Base-by-base conservation (phyloP, 192 early-diverging fungal species). In the Coemansia sp. region DNA sequence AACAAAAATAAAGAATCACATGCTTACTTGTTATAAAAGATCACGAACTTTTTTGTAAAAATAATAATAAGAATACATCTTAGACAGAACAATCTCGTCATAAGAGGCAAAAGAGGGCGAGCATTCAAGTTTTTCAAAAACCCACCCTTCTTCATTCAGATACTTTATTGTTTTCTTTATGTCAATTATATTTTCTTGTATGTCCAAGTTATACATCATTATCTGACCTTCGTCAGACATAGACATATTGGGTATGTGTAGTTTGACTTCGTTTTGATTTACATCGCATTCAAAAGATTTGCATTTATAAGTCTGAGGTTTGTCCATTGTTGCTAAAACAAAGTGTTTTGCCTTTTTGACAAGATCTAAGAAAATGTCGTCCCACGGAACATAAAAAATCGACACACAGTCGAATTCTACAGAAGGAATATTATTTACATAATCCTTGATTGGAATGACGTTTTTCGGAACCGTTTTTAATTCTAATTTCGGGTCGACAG, bases 61-160 rank as follows among this genome's bases (percentile, higher is more conserved):
- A 13, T 22, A 13, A 52, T 52, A 52, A 52, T 22, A 52, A 4
- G 49, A 52, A 13, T 52, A 52, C 49, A 59, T 59, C 14, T 59
- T 34, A 20, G 57, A 59, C 23, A 59, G 36, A 25, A 34, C 36
- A 32, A 32, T 9, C 29, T 59, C 57, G 34, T 59, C 29, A 32
- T 34, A 9, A 59, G 57, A 59, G 19, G 57, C 57, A 19, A 59
- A 59, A 52, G 49, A 22, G 10, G 10, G 49, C 23, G 4, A 6
- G 23, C 7, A 52, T 19, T 52, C 23, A 52, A 52, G n/a, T 13
- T 52, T 11, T 52, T 52, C 49, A 52, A 7, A 52, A 4, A 7
- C 10, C 49, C 49, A 52, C 23, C 49, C 49, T 52, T 52, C 23
- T 52, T 52, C 49, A 52, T 52, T 52, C 49, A 52, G 49, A 52